These are phyloP conservation scores for Nicotiana knightiana DNA, from an alignment of 257 asterid species.

Conservation along the genomic window DNA sequence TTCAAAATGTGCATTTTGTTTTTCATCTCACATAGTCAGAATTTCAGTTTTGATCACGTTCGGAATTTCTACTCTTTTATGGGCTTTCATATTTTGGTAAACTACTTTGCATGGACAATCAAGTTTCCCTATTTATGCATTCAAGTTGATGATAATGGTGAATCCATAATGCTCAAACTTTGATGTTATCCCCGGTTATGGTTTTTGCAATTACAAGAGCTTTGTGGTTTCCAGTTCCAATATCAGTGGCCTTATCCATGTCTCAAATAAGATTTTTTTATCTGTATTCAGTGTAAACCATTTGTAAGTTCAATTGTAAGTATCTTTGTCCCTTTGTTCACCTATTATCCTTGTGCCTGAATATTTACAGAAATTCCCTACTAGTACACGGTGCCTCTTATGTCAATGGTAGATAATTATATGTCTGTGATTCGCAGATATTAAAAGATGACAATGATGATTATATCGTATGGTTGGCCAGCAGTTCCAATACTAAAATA, in stretches of 20 bases:
- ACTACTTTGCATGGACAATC: background rate
- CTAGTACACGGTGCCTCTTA: background rate
- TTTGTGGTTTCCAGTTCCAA: constrained; percentile 4
- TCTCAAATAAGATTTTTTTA: background rate
- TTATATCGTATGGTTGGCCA: background rate
- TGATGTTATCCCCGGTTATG: background rate
- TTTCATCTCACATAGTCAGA: background rate
- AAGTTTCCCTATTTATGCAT: background rate
- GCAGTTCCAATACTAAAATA: background rate
- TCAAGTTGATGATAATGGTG: background rate
- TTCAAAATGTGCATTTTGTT: background rate
- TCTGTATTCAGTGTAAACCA: background rate
- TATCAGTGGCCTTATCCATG: background rate
- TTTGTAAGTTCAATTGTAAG: background rate
- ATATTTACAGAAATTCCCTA: background rate
- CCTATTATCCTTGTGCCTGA: background rate
- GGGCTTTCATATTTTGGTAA: background rate
- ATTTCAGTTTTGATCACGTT: background rate
- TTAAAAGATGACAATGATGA: background rate
- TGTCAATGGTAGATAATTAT: background rate
- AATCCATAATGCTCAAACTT: background rate
- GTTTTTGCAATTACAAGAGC: background rate
- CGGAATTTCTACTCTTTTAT: background rate
- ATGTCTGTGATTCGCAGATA: background rate
- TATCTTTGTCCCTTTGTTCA: background rate